Conservation (phyloP, 352 stramenopile species). For the Phytophthora sojae region DNA sequence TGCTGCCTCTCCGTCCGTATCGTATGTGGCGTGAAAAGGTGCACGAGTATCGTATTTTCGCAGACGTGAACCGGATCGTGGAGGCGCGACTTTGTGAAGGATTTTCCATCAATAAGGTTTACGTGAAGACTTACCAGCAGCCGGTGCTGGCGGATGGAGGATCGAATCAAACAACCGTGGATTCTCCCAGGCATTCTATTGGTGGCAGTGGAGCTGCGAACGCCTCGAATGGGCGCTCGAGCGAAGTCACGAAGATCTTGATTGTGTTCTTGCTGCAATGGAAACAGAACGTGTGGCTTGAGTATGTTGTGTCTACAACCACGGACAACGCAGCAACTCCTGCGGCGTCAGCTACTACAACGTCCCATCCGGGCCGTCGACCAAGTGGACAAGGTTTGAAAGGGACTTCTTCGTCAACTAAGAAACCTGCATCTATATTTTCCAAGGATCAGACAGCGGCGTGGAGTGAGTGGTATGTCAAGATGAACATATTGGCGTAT, state of each 20-base stretch:
- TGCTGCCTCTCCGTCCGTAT: constrained; percentile 78
- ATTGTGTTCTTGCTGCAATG: constrained; percentile 88
- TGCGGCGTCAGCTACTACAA: constrained; percentile 3
- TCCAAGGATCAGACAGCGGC: constrained; percentile 53
- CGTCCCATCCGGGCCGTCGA: constrained; percentile 23
- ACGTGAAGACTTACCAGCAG: constrained; percentile 63
- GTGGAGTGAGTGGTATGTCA: constrained; percentile 86
- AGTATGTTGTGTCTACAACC: constrained; percentile 86
- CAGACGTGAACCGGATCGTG: constrained; percentile 82
- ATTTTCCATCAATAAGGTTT: constrained; percentile 85
- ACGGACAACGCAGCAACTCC: constrained; percentile 45
- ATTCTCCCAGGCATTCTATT: constrained; percentile 10
- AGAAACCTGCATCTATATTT: constrained; percentile 41
- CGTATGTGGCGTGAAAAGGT: constrained; percentile 90
- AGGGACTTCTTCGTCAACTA: constrained; percentile 26
- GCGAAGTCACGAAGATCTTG: constrained; percentile 70
- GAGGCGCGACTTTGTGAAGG: constrained; percentile 84
- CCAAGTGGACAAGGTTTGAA: constrained; percentile 37
- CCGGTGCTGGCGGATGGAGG: constrained; percentile 27
- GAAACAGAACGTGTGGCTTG: constrained; percentile 91
- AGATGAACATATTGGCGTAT: constrained; percentile 87
- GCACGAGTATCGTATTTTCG: constrained; percentile 88
- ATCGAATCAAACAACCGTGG: constrained; percentile 7
- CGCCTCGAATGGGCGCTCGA: constrained; percentile 7
- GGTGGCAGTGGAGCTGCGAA: constrained; percentile 15